phyloP scores from a whole-genome alignment of 495 filamentous ascomycete species.

The Tuber brumale region DNA sequence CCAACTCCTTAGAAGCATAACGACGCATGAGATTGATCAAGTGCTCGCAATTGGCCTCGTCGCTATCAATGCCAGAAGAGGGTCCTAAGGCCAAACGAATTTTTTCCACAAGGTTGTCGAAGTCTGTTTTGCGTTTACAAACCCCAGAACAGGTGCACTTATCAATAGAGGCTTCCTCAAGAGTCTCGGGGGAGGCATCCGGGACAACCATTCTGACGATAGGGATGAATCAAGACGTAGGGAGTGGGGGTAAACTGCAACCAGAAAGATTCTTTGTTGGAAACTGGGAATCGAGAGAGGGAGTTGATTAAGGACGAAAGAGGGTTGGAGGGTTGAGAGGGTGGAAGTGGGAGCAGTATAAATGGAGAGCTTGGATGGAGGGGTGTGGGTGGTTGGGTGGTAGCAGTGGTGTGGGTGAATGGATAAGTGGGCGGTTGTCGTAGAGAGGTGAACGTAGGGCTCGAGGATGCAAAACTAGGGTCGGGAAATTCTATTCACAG shows the following conservation, averaged over 20 bases:
- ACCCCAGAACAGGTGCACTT: not conserved
- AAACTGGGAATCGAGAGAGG: not conserved
- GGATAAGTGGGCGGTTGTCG: not conserved
- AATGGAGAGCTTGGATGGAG: not conserved
- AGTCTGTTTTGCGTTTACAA: slow-evolving; percentile 39
- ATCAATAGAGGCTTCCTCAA: not conserved
- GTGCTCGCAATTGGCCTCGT: slow-evolving; percentile 65
- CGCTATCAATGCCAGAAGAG: slow-evolving; percentile 70
- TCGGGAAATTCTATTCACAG: not conserved
- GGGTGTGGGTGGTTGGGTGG: not conserved
- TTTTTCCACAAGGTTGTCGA: slow-evolving; percentile 66
- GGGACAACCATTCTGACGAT: not conserved
- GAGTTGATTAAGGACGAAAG: not conserved
- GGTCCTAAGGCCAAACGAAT: slow-evolving; percentile 67
- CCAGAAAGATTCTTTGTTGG: not conserved
- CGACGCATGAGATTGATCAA: slow-evolving; percentile 62
- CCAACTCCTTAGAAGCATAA: slow-evolving; percentile 58
- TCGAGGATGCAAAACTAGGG: not conserved
- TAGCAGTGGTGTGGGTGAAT: not conserved
- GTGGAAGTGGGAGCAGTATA: not conserved
- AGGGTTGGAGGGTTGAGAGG: not conserved
- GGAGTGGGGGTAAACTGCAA: not conserved
- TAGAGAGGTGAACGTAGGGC: not conserved
- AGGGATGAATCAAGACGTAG: not conserved
- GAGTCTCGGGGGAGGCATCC: not conserved